Percentiles rank a stretch among this genome's conserved stretches.
phyloP scores from a whole-genome alignment of 371 early-diverging fungal genomes.

The Rhizopus sp. region DNA sequence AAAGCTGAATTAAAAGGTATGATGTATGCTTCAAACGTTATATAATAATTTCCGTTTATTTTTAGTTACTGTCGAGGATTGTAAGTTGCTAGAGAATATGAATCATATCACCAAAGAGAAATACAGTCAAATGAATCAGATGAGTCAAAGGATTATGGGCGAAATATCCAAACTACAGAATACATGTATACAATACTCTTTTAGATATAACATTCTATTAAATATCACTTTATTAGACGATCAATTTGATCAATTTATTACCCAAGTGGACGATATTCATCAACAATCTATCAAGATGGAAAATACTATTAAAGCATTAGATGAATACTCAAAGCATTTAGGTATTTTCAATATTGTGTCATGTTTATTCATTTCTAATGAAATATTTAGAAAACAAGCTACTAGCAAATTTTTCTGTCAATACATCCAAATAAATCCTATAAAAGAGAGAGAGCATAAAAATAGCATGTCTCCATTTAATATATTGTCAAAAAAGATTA shows the following conservation, averaged over 20 bases:
- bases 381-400: constrained; percentile 14
- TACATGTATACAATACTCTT: constrained; percentile 42
- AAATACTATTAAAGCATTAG: constrained; percentile 55
- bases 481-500: too few relatives aligned
- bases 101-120: constrained; percentile 59
- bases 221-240: constrained; percentile 33
- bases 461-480: not conserved
- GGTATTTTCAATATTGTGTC: constrained; percentile 35
- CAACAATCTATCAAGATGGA: constrained; percentile 61
- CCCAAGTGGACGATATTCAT: constrained; percentile 61
- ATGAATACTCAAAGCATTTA: constrained; percentile 63
- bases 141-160: constrained; percentile 61
- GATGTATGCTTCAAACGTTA: not conserved
- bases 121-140: constrained; percentile 58
- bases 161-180: constrained; percentile 62
- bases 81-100: constrained; percentile 60
- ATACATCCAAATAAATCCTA: not conserved
- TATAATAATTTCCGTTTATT: not conserved
- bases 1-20: constrained; percentile 58
- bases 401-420: not conserved
- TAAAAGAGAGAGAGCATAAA: not conserved
- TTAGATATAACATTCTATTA: not conserved
- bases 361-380: constrained; percentile 1
- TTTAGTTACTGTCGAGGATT: constrained; percentile 62
- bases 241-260: constrained; percentile 56